phyloP scores from a whole-genome alignment of 768 basidiomycete species.

The Hortiboletus campestris region DNA sequence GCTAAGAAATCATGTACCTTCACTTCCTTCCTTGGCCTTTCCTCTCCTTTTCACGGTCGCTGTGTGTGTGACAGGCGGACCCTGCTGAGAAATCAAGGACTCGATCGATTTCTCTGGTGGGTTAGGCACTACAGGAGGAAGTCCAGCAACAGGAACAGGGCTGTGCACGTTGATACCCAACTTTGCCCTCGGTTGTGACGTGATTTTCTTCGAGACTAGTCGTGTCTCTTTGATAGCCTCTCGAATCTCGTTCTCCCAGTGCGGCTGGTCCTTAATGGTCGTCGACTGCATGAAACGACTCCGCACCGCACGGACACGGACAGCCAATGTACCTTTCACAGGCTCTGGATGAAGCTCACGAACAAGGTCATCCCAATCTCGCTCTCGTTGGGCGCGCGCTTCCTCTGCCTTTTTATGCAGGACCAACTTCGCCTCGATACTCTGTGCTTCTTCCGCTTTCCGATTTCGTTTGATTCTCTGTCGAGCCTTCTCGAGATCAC shows the following conservation, averaged over 20 bases:
- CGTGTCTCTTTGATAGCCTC: conserved; percentile 56
- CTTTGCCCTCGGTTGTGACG: conserved; percentile 34
- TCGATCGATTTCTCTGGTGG: conserved; percentile 52
- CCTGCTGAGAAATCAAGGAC: conserved; percentile 50
- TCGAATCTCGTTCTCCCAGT: conserved; percentile 65
- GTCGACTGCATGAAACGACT: conserved; percentile 58
- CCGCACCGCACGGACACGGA: conserved; percentile 55
- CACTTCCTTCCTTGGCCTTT: conserved; percentile 26
- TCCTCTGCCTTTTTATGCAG: conserved; percentile 66
- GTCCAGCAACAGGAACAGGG: conserved; percentile 17
- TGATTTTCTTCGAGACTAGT: conserved; percentile 44
- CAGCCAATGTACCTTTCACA: conserved; percentile 44
- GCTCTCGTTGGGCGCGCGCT: conserved; percentile 54
- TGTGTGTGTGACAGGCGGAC: conserved; percentile 36
- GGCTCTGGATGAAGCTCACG: conserved; percentile 51
- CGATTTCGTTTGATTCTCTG: conserved; percentile 34
- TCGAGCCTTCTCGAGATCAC: conserved; percentile 44
- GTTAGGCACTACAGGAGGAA: conserved; percentile 41
- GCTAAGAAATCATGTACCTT: conserved; percentile 25
- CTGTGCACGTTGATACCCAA: neutral
- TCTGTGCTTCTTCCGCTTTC: conserved; percentile 29
- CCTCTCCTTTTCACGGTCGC: conserved; percentile 37
- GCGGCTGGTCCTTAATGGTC: conserved; percentile 44
- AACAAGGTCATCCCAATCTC: conserved; percentile 64
- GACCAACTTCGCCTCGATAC: conserved; percentile 47